A percentile compares a stretch with the other conserved stretches of the same genome.
These are phyloP conservation scores for Endotrypanum monterogeii DNA, from an alignment of 208 protist genomes.

Conservation along the genomic window DNA sequence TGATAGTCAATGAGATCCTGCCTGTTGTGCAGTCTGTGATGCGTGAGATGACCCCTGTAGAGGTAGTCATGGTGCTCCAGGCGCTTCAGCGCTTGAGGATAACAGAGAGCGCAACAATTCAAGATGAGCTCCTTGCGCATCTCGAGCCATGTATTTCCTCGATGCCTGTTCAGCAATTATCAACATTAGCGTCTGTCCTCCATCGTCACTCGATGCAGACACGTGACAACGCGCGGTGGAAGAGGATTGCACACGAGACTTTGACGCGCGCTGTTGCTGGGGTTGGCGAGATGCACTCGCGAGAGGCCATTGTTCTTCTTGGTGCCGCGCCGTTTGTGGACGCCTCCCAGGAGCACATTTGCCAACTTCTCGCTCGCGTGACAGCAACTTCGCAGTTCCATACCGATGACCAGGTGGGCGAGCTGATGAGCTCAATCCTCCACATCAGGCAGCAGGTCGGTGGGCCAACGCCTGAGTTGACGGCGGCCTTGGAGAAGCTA, in stretches of 20 bases:
- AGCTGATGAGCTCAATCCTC: conserved; percentile 41
- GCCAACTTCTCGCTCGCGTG: conserved; percentile 49
- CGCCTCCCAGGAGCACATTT: conserved; percentile 44
- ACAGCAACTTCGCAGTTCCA: conserved; percentile 65
- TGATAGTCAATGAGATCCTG: conserved; percentile 47
- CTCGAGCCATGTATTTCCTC: conserved; percentile 50
- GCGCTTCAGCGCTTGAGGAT: conserved; percentile 64
- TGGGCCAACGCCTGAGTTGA: conserved; percentile 35
- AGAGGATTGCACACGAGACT: conserved; percentile 36
- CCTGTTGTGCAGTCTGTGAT: conserved; percentile 52
- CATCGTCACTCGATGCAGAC: conserved; percentile 33
- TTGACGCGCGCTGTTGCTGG: conserved; percentile 34
- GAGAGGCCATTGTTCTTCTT: conserved; percentile 68
- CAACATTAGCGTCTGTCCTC: conserved; percentile 67
- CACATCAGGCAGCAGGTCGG: conserved; percentile 24
- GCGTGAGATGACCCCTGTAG: conserved; percentile 72
- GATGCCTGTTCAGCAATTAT: conserved; percentile 76
- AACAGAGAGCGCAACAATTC: conserved; percentile 35
- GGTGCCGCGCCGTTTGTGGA: conserved; percentile 34
- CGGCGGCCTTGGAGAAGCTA: conserved; percentile 33
- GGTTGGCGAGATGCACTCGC: conserved; percentile 71
- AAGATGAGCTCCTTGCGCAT: conserved; percentile 50
- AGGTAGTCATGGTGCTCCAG: conserved; percentile 86
- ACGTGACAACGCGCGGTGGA: conserved; percentile 43
- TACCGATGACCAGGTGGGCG: conserved; percentile 64